Evolutionary conservation across 495 filamentous ascomycete species (phyloP).

Genomic region (Hyaloscypha hepaticicola): DNA sequence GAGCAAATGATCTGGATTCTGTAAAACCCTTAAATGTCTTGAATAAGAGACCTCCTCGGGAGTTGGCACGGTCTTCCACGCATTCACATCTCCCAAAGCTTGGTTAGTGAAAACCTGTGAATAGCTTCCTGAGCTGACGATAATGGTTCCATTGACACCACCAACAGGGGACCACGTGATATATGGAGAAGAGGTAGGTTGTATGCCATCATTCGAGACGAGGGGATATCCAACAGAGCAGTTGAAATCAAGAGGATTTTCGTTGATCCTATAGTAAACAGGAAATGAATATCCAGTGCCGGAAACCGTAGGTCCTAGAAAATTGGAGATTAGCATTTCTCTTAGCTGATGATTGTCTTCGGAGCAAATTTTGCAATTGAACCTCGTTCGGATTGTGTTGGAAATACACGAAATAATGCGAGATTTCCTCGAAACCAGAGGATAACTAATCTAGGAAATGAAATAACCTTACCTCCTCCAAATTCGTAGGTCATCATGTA

Average conservation of each 20-base stretch:
- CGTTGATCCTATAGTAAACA: constrained; percentile 52
- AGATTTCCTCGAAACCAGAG: too few species aligned
- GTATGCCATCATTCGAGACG: constrained; percentile 44
- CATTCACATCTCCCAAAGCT: constrained; percentile 48
- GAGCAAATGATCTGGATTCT: constrained; percentile 37
- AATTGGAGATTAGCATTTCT: too few species aligned
- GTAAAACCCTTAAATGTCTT: constrained; percentile 46
- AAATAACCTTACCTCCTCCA: too few species aligned
- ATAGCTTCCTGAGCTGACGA: constrained; percentile 53
- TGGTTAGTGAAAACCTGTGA: constrained; percentile 59
- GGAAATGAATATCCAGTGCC: constrained; percentile 40
- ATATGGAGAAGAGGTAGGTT: constrained; percentile 56
- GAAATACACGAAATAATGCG: too few species aligned
- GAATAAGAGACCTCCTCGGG: constrained; percentile 51
- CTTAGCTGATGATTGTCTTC: too few species aligned
- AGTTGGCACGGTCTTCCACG: constrained; percentile 54
- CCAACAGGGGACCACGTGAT: constrained; percentile 54
- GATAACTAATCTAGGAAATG: too few species aligned
- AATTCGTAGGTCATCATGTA: constrained; percentile 66
- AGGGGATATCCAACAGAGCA: constrained; percentile 42
- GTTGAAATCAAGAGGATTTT: constrained; percentile 53
- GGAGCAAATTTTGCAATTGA: too few species aligned
- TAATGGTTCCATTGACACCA: constrained; percentile 55
- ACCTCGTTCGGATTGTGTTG: too few species aligned
- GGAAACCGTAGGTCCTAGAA: constrained; percentile 38